Base-by-base conservation (phyloP, 2,329 filamentous ascomycete genomes). In the Parafenestella ontariensis region DNA sequence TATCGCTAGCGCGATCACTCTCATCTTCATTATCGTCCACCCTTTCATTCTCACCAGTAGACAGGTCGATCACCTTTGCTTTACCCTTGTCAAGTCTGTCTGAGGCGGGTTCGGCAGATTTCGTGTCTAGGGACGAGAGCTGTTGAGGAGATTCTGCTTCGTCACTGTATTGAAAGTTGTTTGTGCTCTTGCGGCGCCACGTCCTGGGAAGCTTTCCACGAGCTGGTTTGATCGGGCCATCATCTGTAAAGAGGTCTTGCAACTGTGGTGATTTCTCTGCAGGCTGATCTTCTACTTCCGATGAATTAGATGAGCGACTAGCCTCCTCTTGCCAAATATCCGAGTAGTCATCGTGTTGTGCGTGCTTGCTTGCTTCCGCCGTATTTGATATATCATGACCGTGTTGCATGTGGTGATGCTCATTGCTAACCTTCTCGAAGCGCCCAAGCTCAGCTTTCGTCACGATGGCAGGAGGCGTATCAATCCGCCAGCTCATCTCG, bases 251-350 rank as follows among this genome's bases (percentile, higher is more conserved):
- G 13, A 76, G 50, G 37, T 77, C 76, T 29, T 72, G 64, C 5
- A 69, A n/a, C 20, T 67, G 56, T 11, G 66, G 55, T 36, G 56
- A 29, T 24, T 59, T 56, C 23, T 63, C 56, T 20, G 43, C 47
- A 20, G 56, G 42, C 28, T 51, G 57, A 17, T 67, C 63, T n/a
- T 70, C 64, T 1, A 61, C 17, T n/a, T 54, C 52, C 5, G 62
- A 48, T 26, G 54, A 58, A 20, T 60, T 52, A 0, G 66, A 62
- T 15, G 70, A 69, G 8, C 77, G 73, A 37, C 78, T 80, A 15
- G 78, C 79, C 58, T 81, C 79, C 52, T 80, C 79, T 64, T 79
- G 73, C 80, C 80, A 82, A 20, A 82, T 74, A 49, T 82, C 79
- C 17, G 68, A 70, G 28, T 66, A 68, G 17, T 68, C 64, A 18